Evolutionary conservation across 1,284 basidiomycete species (phyloP).

Genomic region (Cryptococcus sp.): DNA sequence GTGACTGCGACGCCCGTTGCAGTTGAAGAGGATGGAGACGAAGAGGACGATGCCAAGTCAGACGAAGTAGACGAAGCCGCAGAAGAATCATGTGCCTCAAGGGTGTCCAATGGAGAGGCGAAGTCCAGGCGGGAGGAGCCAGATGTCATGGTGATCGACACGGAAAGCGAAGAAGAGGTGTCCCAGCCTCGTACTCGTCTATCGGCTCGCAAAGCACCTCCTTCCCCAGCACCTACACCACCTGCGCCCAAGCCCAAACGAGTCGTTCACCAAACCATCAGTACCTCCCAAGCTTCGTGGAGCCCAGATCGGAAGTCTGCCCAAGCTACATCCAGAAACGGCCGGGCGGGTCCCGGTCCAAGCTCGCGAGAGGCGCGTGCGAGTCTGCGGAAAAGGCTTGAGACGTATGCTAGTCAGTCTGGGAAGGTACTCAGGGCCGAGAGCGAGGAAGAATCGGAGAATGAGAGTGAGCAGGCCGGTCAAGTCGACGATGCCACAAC

Average conservation of each 20-base stretch:
- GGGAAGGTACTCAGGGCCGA: slow-evolving; percentile 1
- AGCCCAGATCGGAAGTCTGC: slow-evolving; percentile 12
- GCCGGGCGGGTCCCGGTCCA: slow-evolving; percentile 12
- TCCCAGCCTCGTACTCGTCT: slow-evolving; percentile 2
- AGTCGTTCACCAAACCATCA: slow-evolving; percentile 13
- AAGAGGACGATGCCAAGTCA: not conserved
- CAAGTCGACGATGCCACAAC: slow-evolving; percentile 5
- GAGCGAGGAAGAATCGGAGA: slow-evolving; percentile 6
- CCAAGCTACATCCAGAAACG: not conserved
- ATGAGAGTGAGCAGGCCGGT: slow-evolving; percentile 3
- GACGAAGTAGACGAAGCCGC: not conserved
- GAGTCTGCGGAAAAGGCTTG: slow-evolving; percentile 16
- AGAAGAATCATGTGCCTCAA: not conserved
- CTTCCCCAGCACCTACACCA: not conserved
- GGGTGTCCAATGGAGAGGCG: not conserved
- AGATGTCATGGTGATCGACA: slow-evolving; percentile 6
- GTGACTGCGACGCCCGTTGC: not conserved
- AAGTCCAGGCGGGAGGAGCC: not conserved
- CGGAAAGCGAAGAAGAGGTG: slow-evolving; percentile 7
- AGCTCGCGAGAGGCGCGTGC: slow-evolving; percentile 12
- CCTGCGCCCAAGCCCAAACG: not conserved
- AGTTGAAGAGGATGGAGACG: not conserved
- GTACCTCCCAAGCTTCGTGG: slow-evolving; percentile 18
- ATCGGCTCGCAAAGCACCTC: not conserved
- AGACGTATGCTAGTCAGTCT: slow-evolving; percentile 17